Base-by-base conservation (phyloP, 2,329 filamentous ascomycete genomes). In the Leptographium wingfieldii region DNA sequence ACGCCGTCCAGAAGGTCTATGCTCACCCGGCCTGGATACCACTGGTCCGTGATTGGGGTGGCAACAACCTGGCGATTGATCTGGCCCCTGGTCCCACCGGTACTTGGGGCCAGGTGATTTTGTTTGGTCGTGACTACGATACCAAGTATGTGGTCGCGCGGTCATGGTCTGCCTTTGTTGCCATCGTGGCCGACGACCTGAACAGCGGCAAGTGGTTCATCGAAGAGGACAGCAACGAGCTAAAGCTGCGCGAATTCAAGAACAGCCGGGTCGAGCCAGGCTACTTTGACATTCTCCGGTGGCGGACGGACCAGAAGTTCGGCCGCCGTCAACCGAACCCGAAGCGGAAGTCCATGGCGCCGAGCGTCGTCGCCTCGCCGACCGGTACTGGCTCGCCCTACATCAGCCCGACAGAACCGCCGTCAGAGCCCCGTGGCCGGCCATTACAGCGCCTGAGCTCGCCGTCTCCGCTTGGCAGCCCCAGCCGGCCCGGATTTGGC, bases 81-180 rank as follows among this genome's bases (percentile, higher is more conserved):
- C 78, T 99, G 61, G 90, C 92, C 7, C 94, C 94, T 27, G 94
- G 94, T 2, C 90, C 92, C 11, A 82, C 83, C 55, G 94, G 94
- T 48, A 88, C 86, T 71, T 99, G 94, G 92, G 94, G 94, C 59
- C 94, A 99, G 72, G 84, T 99, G 65, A 96, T 99, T 68, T 81
- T 99, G 63, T 96, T 95, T 71, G 94, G 94, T 57, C 90, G 94
- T 62, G 94, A 99, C 75, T 99, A 96, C 73, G 94, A 99, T 71
- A 96, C 90, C 73, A 99, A 99, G 76, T 99, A 96, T 70, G 94
- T 99, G 7, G 82, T 99, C 60, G 89, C 94, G 35, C 85, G 89
- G 63, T 97, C 92, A 1, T 99, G 94, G 94, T 83, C 85, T 19
- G 82, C 87, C 11, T 92, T 99, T 69, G 75, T 99, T 25, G 91